These are phyloP conservation scores for Penicillium tannophilum DNA, from an alignment of 495 filamentous ascomycete species.

Conservation along the genomic window DNA sequence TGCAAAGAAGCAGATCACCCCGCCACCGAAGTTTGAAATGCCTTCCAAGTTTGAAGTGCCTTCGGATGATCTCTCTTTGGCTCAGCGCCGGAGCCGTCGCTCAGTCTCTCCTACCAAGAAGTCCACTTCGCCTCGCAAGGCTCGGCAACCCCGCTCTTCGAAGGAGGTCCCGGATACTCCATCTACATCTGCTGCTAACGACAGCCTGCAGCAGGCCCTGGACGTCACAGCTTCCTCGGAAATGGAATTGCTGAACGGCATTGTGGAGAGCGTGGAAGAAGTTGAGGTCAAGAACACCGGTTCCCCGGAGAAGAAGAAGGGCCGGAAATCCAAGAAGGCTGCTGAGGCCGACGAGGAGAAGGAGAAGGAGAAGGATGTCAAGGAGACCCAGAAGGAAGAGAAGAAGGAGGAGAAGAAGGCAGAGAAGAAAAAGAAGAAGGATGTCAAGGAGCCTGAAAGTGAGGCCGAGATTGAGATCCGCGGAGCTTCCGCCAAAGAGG, in stretches of 20 bases:
- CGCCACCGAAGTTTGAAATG: constrained; percentile 68
- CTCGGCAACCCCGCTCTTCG: constrained; percentile 60
- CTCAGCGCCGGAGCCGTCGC: constrained; percentile 51
- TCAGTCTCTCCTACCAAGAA: constrained; percentile 64
- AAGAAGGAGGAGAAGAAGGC: constrained; percentile 26
- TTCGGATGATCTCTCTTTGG: constrained; percentile 36
- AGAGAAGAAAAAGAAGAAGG: constrained; percentile 26
- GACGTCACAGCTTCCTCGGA: constrained; percentile 47
- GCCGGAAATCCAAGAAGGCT: constrained; percentile 34
- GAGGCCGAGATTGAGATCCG: constrained; percentile 10
- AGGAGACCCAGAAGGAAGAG: constrained; percentile 26
- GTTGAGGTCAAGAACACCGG: constrained; percentile 29
- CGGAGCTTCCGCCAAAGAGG: constrained; percentile 41
- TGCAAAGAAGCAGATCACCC: constrained; percentile 65
- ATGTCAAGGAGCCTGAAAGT: constrained; percentile 28
- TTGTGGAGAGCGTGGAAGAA: constrained; percentile 32
- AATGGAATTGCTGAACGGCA: constrained; percentile 27
- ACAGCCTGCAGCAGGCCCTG: constrained; percentile 51
- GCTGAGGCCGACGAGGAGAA: constrained; percentile 38
- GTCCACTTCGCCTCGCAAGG: constrained; percentile 68
- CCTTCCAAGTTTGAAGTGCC: constrained; percentile 58
- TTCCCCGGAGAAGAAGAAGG: constrained; percentile 35
- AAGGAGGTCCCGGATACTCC: constrained; percentile 50
- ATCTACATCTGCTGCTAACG: constrained; percentile 50
- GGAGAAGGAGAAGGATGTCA: constrained; percentile 28